Conservation (phyloP, 2,329 filamentous ascomycete species). For the Neurospora sp. region DNA sequence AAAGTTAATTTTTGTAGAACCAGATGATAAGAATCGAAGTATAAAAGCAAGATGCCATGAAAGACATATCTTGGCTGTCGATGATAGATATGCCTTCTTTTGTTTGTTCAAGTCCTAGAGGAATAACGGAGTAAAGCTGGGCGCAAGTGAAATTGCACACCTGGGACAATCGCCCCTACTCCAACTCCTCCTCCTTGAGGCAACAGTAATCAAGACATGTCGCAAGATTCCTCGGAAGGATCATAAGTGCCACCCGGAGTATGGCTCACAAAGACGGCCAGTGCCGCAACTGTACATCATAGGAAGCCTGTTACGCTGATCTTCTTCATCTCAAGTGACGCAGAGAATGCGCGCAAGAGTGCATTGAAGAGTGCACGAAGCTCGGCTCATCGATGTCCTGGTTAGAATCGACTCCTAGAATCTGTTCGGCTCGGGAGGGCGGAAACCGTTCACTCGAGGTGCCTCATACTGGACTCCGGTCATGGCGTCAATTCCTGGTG, state of each 20-base stretch:
- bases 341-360: background rate
- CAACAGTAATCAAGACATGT: background rate
- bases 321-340: background rate
- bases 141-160: background rate
- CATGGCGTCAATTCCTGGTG: slow-evolving; percentile 45
- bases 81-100: background rate
- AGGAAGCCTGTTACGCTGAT: background rate
- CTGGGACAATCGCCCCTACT: background rate
- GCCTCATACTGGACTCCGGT: slow-evolving; percentile 55
- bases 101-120: background rate
- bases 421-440: slow-evolving; percentile 22
- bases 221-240: background rate
- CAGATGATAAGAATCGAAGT: background rate
- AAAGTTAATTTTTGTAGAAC: background rate
- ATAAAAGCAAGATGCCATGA: background rate
- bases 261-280: background rate
- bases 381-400: background rate
- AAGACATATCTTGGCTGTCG: background rate
- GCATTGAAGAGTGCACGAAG: background rate
- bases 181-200: background rate
- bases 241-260: background rate
- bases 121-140: background rate
- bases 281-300: background rate
- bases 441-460: slow-evolving; percentile 37
- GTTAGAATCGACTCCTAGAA: slow-evolving; percentile 4